Conservation (phyloP, 116 monocot species). For the Phalaenopsis hybrid region DNA sequence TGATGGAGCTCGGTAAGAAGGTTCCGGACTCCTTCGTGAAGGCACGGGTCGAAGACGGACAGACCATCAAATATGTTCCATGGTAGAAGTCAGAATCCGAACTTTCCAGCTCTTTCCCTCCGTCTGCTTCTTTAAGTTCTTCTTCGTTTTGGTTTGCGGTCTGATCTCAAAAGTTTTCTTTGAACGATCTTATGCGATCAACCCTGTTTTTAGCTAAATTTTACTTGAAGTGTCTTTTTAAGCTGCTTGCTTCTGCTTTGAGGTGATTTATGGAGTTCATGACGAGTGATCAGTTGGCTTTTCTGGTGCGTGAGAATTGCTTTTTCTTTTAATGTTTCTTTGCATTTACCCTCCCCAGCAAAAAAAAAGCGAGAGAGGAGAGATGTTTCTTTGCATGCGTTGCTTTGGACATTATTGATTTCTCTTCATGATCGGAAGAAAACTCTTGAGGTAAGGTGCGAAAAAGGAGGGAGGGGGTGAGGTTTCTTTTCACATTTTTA, state of each 20-base stretch:
- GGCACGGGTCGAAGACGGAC: constrained; percentile 21
- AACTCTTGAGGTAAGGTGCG: not conserved
- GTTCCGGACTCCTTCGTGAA: constrained; percentile 44
- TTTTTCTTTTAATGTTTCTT: not conserved
- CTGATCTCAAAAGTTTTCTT: not conserved
- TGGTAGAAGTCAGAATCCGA: constrained; percentile 21
- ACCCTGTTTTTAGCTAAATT: not conserved
- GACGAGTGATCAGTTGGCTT: not conserved
- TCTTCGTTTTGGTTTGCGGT: not conserved
- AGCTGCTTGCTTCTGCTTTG: not conserved
- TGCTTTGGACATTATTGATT: not conserved
- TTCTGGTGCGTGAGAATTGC: not conserved
- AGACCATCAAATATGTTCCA: constrained; percentile 39
- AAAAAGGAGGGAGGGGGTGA: not conserved
- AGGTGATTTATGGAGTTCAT: not conserved
- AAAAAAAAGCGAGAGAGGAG: not conserved
- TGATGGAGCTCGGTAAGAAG: constrained; percentile 39
- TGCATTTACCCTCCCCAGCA: not conserved
- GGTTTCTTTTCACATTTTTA: not conserved
- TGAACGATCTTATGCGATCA: not conserved
- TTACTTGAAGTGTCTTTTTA: not conserved
- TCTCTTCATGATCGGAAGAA: not conserved
- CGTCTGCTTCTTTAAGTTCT: not conserved
- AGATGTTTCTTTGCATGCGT: not conserved
- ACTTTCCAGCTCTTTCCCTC: not conserved